Conservation (phyloP, 2,329 filamentous ascomycete genomes). For the Eurotiales sp. region DNA sequence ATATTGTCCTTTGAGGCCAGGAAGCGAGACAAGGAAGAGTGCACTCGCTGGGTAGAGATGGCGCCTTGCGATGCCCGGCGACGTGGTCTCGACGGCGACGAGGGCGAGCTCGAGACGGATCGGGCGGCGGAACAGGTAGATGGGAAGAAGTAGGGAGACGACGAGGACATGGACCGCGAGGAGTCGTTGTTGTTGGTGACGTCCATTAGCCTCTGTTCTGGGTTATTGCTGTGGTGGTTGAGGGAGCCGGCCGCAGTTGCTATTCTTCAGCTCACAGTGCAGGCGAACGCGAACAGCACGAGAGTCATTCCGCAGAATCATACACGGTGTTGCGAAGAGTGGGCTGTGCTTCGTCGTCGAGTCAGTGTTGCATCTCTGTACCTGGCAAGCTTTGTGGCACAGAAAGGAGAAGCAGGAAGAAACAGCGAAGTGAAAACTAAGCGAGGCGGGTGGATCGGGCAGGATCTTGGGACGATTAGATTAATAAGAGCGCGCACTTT, state of each 20-base stretch:
- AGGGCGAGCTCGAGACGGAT: conserved; percentile 4
- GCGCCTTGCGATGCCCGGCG: conserved; percentile 12
- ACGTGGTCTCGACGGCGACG: conserved; percentile 9
- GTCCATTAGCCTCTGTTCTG: neutral
- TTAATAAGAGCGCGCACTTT: no score
- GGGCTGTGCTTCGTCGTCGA: neutral
- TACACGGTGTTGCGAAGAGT: no score
- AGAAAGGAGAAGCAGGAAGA: neutral
- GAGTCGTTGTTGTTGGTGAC: neutral
- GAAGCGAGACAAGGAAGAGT: conserved; percentile 9
- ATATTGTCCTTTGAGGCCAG: conserved; percentile 11
- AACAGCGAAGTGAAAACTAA: no score
- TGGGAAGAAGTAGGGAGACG: conserved; percentile 5
- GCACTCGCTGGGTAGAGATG: conserved; percentile 10
- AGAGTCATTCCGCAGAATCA: conserved; percentile 7
- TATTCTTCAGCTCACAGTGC: conserved; percentile 3
- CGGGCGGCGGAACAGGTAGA: conserved; percentile 3
- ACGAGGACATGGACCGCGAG: conserved; percentile 1
- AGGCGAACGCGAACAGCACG: neutral
- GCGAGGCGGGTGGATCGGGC: conserved; percentile 1
- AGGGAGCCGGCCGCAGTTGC: neutral
- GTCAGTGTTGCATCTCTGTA: neutral
- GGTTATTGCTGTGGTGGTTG: neutral
- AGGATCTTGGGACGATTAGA: no score
- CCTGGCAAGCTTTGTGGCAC: neutral